These are phyloP conservation scores for Penicillium cosmopolitanum DNA, from an alignment of 495 filamentous ascomycete genomes.

Conservation along the genomic window DNA sequence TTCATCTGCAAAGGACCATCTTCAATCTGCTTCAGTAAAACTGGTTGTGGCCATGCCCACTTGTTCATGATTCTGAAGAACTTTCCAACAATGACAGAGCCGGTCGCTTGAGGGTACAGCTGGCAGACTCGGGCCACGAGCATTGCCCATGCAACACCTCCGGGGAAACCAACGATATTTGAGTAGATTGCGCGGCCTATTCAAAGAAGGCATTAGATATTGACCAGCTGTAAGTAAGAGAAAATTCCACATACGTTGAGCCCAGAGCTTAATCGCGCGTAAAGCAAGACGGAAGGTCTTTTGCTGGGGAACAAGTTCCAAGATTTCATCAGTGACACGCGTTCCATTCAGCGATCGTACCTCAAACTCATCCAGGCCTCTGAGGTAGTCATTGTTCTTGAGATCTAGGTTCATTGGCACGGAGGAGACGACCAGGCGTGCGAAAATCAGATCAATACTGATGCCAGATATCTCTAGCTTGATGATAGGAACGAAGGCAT, in stretches of 20 bases:
- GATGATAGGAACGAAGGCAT: conserved; percentile 94
- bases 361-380: conserved; percentile 83
- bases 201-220: conserved; percentile 1
- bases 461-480: conserved; percentile 90
- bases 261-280: conserved; percentile 94
- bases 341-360: conserved; percentile 91
- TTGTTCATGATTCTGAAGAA: conserved; percentile 91
- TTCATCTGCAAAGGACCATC: conserved; percentile 77
- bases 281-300: conserved; percentile 86
- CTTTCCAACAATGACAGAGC: conserved; percentile 81
- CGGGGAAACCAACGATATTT: conserved; percentile 94
- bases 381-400: conserved; percentile 79
- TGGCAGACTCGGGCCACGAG: conserved; percentile 94
- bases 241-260: conserved; percentile 63
- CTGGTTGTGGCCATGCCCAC: conserved; percentile 93
- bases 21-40: conserved; percentile 87
- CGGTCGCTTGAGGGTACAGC: conserved; percentile 91
- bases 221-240: not conserved
- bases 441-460: conserved; percentile 94
- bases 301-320: conserved; percentile 83
- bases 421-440: conserved; percentile 69
- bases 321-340: conserved; percentile 88
- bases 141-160: conserved; percentile 98
- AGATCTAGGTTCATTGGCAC: conserved; percentile 75
- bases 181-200: conserved; percentile 83